These are phyloP conservation scores for Exobasidium rhododendri DNA, from an alignment of 1,284 basidiomycete genomes.

Conservation along the genomic window DNA sequence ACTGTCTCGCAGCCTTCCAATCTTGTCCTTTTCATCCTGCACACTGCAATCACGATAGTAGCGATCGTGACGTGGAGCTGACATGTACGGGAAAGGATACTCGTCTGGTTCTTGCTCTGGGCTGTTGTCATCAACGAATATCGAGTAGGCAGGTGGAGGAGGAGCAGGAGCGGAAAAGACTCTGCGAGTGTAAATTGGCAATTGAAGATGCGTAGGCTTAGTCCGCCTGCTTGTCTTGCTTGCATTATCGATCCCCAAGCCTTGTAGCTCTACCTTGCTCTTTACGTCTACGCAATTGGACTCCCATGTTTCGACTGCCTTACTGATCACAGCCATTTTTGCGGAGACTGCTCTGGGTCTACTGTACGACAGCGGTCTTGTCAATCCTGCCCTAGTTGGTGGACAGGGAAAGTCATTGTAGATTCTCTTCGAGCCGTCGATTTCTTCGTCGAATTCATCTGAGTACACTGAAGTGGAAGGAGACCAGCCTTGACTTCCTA, in stretches of 20 bases:
- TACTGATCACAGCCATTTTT: not conserved
- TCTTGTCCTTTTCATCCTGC: conserved; percentile 12
- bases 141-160: not conserved
- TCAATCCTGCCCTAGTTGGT: no score
- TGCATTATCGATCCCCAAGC: not conserved
- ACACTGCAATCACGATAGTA: not conserved
- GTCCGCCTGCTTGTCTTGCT: not conserved
- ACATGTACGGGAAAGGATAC: conserved; percentile 13
- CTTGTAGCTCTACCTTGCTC: not conserved
- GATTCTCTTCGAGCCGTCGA: no score
- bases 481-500: conserved; percentile 8
- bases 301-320: no score
- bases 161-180: conserved; percentile 1
- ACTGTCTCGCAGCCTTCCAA: conserved; percentile 6
- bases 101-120: conserved; percentile 13
- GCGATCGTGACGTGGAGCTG: conserved; percentile 6
- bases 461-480: conserved; percentile 2
- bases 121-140: not conserved
- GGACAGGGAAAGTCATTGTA: no score
- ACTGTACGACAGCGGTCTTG: no score
- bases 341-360: not conserved
- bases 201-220: not conserved
- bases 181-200: not conserved
- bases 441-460: not conserved
- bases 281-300: no score